Evolutionary conservation across 108 stramenopile genomes (phyloP).

Genomic region (Nitzschia putrida): DNA sequence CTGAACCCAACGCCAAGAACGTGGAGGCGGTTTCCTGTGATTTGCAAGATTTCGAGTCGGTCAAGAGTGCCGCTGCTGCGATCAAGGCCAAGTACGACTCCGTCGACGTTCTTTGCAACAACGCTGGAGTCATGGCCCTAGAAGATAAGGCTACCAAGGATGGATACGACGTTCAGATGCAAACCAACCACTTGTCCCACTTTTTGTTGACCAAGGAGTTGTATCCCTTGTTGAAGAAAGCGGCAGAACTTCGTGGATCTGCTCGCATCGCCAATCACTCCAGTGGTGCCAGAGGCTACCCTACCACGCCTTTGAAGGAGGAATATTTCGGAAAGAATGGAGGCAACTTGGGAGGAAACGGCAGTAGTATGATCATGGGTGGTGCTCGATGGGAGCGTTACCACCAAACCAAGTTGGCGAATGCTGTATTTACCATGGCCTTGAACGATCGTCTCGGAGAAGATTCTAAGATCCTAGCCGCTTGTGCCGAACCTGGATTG

Average conservation of each 20-base stretch:
- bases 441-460: conserved; percentile 39
- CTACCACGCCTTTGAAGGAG: conserved; percentile 36
- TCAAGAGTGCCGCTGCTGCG: conserved; percentile 32
- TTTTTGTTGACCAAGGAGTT: conserved; percentile 59
- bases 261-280: conserved; percentile 56
- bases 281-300: conserved; percentile 24
- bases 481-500: conserved; percentile 10
- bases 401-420: conserved; percentile 63
- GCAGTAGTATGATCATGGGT: not conserved
- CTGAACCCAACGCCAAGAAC: conserved; percentile 26
- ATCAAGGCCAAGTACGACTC: conserved; percentile 35
- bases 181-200: conserved; percentile 58
- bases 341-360: conserved; percentile 51
- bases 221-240: conserved; percentile 34
- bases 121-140: conserved; percentile 64
- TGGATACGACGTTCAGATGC: conserved; percentile 63
- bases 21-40: conserved; percentile 50
- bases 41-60: conserved; percentile 39
- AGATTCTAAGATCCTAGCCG: conserved; percentile 12
- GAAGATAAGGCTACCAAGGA: conserved; percentile 46
- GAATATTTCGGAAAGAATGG: conserved; percentile 49
- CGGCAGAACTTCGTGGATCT: conserved; percentile 35
- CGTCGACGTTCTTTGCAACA: conserved; percentile 44
- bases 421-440: conserved; percentile 49
- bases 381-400: conserved; percentile 38